Percentiles rank a stretch among this genome's conserved stretches.
phyloP scores from a whole-genome alignment of 805 yeast species.

The Metschnikowia amazonensis region DNA sequence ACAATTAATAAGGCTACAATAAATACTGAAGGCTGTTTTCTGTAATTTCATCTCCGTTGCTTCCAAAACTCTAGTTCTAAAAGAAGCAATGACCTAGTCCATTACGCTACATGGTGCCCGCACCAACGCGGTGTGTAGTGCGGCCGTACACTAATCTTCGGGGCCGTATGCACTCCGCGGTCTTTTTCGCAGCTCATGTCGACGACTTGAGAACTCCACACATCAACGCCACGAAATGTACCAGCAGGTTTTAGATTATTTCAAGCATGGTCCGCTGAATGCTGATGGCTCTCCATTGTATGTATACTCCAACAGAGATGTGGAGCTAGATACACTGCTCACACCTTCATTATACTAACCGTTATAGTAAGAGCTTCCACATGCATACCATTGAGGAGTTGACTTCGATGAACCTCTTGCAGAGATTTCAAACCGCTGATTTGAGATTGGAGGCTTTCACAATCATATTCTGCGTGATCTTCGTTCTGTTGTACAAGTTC shows the following conservation, averaged over 20 bases:
- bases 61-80: too few species aligned
- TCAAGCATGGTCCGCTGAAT: conserved; percentile 16
- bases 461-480: conserved; percentile 45
- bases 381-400: conserved; percentile 50
- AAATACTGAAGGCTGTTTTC: too few species aligned
- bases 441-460: conserved; percentile 75
- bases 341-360: conserved; percentile 7
- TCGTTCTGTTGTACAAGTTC: conserved; percentile 47
- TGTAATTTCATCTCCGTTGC: too few species aligned
- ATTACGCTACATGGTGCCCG: neutral
- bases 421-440: conserved; percentile 59
- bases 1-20: too few species aligned
- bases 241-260: conserved; percentile 13
- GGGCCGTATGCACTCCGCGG: conserved; percentile 1
- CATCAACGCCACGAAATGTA: conserved; percentile 10
- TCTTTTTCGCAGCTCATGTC: conserved; percentile 6
- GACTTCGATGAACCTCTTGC: conserved; percentile 50
- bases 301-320: conserved; percentile 2
- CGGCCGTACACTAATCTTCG: too few species aligned
- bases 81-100: too few species aligned
- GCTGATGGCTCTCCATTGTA: conserved; percentile 21
- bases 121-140: neutral
- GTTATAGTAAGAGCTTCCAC: conserved; percentile 16
- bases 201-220: conserved; percentile 2
- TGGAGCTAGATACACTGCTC: neutral